Base-by-base conservation (phyloP, 2,329 filamentous ascomycete species). In the Penicillium polonicum region DNA sequence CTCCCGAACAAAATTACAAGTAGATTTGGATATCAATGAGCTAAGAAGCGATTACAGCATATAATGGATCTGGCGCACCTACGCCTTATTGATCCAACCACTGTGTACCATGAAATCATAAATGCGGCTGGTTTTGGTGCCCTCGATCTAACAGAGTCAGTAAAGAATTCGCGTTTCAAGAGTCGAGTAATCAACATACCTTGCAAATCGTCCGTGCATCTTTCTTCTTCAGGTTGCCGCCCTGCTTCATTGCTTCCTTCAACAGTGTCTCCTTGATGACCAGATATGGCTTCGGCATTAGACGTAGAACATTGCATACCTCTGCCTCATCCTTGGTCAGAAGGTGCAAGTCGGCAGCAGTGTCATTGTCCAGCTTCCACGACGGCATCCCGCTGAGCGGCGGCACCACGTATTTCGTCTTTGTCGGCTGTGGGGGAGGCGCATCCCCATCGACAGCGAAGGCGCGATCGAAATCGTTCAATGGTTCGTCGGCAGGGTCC, bases 101-200 rank as follows among this genome's bases (percentile, higher is more conserved):
- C 87, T 88, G 71, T 92, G 90, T 61, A 96, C 90, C 78, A 97
- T 92, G 72, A 97, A 97, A 74, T 97, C 94, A 76, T 93, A 97
- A 57, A 97, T 86, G 64, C 91, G 84, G 19, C 89, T 88, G 0
- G 90, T 88, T 74, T 97, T 97, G 62, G 89, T 89, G 10, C 86
- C 85, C 69, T 97, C 93, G 52, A 97, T 83, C 72, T 87, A 77
- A 23, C 7, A 23, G 10, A 52, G 50, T 65, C 42, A 58, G 56
- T 60, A 49, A 58, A 48, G 5, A 5, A 39, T 31, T 31, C 19
- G 12, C 15, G 3, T 33, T 42, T 15, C 25, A 19, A 41, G 12
- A 42, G 29, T 42, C 21, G 27, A 27, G 12, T 19, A 27, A 27
- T 7, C 6, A 27, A 65, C 72, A 67, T 65, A 82, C 80, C 71